These are phyloP conservation scores for Polymyxa betae DNA, from an alignment of 208 protist genomes.

Conservation along the genomic window DNA sequence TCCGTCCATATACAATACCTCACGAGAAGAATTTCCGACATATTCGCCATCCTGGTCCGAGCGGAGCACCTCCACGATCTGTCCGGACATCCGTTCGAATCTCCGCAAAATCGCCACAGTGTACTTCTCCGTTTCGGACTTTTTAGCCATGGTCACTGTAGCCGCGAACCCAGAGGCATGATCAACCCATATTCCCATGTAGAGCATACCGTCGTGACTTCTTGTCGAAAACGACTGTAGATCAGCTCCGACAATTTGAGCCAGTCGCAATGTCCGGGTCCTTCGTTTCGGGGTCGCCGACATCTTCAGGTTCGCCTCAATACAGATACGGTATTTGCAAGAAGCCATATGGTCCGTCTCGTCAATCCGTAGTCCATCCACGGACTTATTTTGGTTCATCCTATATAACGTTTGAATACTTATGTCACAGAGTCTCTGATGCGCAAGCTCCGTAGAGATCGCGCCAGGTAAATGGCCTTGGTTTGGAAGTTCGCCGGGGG, in stretches of 20 bases:
- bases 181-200: not conserved
- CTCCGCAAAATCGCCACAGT: not conserved
- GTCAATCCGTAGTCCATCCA: not conserved
- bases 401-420: not conserved
- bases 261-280: not conserved
- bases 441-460: slow-evolving; percentile 7
- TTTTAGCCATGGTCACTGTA: slow-evolving; percentile 17
- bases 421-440: not conserved
- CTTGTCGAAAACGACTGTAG: slow-evolving; percentile 24
- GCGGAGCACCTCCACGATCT: not conserved
- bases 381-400: not conserved
- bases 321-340: not conserved
- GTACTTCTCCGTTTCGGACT: not conserved
- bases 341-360: not conserved
- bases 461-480: not conserved
- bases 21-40: too few relatives aligned
- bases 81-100: not conserved
- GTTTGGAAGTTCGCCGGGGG: slow-evolving; percentile 10
- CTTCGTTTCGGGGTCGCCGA: not conserved
- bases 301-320: slow-evolving; percentile 18
- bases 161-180: slow-evolving; percentile 24
- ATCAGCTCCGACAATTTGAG: slow-evolving; percentile 11
- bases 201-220: not conserved
- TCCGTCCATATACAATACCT: not conserved
- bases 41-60: slow-evolving; percentile 17